Percentiles rank a stretch among this genome's conserved stretches.
phyloP scores from a whole-genome alignment of 306 rosid genomes.

The Casuarina glauca region DNA sequence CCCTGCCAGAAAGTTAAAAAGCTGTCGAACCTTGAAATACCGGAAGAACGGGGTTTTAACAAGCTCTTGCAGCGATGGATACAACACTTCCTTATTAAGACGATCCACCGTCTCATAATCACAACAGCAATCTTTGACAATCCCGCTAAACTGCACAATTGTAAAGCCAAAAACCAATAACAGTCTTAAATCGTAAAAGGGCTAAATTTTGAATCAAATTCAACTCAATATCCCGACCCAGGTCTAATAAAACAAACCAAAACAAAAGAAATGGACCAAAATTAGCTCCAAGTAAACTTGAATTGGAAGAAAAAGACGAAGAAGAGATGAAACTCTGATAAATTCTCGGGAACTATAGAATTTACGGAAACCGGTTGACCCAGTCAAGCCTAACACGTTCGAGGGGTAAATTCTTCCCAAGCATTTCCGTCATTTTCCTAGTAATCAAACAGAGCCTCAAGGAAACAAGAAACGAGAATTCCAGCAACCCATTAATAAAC shows the following conservation, averaged over 20 bases:
- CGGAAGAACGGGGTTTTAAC: constrained; percentile 63
- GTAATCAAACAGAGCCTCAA: neutral
- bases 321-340: neutral
- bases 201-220: neutral
- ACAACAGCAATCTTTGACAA: constrained; percentile 75
- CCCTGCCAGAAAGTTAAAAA: constrained; percentile 1
- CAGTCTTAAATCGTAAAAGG: neutral
- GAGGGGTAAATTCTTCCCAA: neutral
- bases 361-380: neutral
- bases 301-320: neutral
- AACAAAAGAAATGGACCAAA: neutral
- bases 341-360: neutral
- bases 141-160: constrained; percentile 45
- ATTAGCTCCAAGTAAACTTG: neutral
- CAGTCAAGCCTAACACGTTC: neutral
- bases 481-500: neutral
- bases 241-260: neutral
- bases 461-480: neutral
- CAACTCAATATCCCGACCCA: neutral
- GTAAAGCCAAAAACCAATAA: constrained; percentile 5
- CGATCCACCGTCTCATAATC: constrained; percentile 64
- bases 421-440: constrained; percentile 4
- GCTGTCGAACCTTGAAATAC: constrained; percentile 58
- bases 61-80: constrained; percentile 59
- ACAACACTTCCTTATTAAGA: constrained; percentile 50